These are phyloP conservation scores for Citrullus mucosospermus DNA, from an alignment of 306 rosid species.

Conservation along the genomic window DNA sequence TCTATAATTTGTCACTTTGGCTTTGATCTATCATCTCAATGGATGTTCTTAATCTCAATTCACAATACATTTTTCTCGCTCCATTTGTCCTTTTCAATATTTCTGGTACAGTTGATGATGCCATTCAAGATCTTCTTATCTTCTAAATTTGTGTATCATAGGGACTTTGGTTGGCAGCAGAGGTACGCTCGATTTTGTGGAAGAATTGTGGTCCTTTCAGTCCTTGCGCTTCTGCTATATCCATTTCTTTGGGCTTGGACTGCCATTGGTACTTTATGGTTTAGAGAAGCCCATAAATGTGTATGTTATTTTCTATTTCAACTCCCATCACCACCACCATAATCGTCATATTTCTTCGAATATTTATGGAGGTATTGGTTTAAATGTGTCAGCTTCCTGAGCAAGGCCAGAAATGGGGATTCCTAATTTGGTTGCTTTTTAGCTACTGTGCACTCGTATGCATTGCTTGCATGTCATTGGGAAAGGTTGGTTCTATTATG, in stretches of 20 bases:
- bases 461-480: slow-evolving; percentile 79
- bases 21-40: background rate
- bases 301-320: slow-evolving; percentile 35
- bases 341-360: background rate
- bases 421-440: slow-evolving; percentile 93
- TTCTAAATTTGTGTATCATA: slow-evolving; percentile 19
- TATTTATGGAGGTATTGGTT: slow-evolving; percentile 15
- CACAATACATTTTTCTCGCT: background rate
- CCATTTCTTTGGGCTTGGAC: slow-evolving; percentile 99
- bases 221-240: slow-evolving; percentile 68
- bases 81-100: background rate
- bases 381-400: slow-evolving; percentile 58
- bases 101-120: background rate
- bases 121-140: background rate
- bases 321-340: background rate
- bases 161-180: slow-evolving; percentile 99
- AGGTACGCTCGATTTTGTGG: slow-evolving; percentile 96
- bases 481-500: slow-evolving; percentile 52
- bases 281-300: slow-evolving; percentile 55
- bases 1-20: background rate
- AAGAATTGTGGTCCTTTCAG: slow-evolving; percentile 73
- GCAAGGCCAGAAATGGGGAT: slow-evolving; percentile 96
- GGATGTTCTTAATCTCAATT: background rate
- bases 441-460: slow-evolving; percentile 86
- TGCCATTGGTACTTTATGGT: slow-evolving; percentile 83